Conservation (phyloP, 1,139 yeast species). For the Scheffersomyces segobiensis region DNA sequence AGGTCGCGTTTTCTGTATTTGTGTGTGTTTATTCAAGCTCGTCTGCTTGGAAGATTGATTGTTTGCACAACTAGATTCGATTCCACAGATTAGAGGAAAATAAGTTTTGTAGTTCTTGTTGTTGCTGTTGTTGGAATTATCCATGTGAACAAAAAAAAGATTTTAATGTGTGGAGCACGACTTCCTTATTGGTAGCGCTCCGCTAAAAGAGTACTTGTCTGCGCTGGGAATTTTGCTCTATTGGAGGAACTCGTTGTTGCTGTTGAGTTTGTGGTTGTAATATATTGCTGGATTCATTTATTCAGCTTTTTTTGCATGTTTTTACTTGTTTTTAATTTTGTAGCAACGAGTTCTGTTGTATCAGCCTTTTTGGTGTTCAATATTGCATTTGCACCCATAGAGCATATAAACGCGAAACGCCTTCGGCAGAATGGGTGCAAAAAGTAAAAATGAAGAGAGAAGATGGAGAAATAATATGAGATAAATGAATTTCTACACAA, state of each 20-base stretch:
- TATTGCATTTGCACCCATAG: neutral
- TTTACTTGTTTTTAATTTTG: neutral
- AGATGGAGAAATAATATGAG: neutral
- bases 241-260: too few relatives aligned
- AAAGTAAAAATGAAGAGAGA: neutral
- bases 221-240: neutral
- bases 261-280: neutral
- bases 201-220: neutral
- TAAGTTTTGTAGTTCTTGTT: neutral
- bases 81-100: neutral
- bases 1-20: neutral
- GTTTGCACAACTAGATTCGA: neutral
- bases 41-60: neutral
- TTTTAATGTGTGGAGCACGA: neutral
- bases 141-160: neutral
- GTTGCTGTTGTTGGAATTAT: neutral
- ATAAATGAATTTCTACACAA: neutral
- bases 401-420: neutral
- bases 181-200: neutral
- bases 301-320: neutral
- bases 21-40: neutral
- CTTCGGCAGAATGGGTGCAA: neutral
- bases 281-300: neutral
- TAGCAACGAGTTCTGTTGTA: neutral
- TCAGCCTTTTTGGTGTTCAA: neutral